These are phyloP conservation scores for Sanguinoderma infundibulare DNA, from an alignment of 1,284 basidiomycete genomes.

Conservation along the genomic window DNA sequence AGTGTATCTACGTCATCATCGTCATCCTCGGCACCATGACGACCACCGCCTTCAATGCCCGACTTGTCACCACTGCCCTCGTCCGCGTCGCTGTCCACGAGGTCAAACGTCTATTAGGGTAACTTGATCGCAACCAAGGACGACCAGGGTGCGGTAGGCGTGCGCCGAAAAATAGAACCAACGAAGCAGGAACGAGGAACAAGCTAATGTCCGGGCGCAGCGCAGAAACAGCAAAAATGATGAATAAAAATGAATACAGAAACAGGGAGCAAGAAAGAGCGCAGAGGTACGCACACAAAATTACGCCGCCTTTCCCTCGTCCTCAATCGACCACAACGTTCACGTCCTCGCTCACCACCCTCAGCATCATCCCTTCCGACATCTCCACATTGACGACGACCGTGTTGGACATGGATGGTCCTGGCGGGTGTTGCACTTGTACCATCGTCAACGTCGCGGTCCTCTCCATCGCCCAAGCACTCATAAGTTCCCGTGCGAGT, in stretches of 20 bases:
- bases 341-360: constrained; percentile 17
- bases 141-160: not conserved
- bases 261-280: not conserved
- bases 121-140: not conserved
- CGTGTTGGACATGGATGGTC: not conserved
- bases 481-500: constrained; percentile 6
- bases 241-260: not conserved
- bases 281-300: not conserved
- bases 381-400: not conserved
- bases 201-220: not conserved
- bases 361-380: not conserved
- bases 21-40: no score
- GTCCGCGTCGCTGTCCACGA: no score
- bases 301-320: not conserved
- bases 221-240: not conserved
- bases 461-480: not conserved
- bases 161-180: not conserved
- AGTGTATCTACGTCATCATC: no score
- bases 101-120: not conserved
- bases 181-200: not conserved
- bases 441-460: not conserved
- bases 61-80: no score
- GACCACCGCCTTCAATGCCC: no score
- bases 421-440: not conserved
- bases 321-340: constrained; percentile 23